These are phyloP conservation scores for Sordaria brevicollis DNA, from an alignment of 495 filamentous ascomycete genomes.

Conservation along the genomic window DNA sequence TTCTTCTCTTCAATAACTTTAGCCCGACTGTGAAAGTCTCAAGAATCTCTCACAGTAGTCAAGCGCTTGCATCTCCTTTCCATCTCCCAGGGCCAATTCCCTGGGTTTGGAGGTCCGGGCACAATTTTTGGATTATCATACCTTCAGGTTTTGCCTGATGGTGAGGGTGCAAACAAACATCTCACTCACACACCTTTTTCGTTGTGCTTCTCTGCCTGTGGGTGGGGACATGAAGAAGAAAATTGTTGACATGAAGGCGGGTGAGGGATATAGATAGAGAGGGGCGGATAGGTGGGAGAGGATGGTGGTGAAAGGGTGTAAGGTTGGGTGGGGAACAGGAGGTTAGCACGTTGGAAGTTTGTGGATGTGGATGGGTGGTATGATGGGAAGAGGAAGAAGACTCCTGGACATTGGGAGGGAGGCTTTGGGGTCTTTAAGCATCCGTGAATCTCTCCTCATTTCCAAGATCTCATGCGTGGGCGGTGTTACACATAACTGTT, in stretches of 20 bases:
- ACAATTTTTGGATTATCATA: neutral
- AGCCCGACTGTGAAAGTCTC: neutral
- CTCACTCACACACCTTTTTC: neutral
- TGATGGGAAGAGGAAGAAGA: neutral
- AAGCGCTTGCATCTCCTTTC: neutral
- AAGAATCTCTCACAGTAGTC: neutral
- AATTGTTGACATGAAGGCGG: neutral
- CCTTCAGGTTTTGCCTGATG: neutral
- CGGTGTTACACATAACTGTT: neutral
- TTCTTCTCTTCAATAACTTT: neutral
- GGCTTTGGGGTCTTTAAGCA: neutral
- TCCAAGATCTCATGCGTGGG: neutral
- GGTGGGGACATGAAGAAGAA: neutral
- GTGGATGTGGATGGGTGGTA: neutral
- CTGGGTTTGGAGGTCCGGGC: neutral
- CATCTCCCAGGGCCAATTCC: neutral
- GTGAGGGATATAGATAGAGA: neutral
- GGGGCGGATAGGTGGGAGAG: neutral
- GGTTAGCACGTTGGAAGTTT: neutral
- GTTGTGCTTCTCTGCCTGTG: neutral
- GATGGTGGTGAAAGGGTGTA: neutral
- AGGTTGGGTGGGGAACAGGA: neutral
- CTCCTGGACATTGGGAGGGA: neutral
- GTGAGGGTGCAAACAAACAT: too few relatives aligned
- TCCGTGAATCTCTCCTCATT: neutral